Evolutionary conservation across 2,329 filamentous ascomycete species (phyloP).

Genomic region (Apiospora koreana): DNA sequence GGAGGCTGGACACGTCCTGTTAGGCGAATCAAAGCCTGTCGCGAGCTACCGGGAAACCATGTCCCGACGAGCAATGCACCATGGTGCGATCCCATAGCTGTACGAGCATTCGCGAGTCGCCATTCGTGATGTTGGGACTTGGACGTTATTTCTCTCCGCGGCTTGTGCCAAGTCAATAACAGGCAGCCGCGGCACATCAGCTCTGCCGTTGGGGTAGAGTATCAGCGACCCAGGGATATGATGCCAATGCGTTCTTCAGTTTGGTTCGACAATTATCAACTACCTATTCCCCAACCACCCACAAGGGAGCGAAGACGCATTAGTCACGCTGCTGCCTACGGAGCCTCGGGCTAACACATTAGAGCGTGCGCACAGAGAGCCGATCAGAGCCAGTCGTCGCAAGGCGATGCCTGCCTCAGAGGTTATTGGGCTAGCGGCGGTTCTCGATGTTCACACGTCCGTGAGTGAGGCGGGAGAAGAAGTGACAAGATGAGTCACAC

Average conservation of each 20-base stretch:
- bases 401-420: neutral
- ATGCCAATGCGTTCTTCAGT: neutral
- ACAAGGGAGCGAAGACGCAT: neutral
- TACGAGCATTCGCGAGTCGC: neutral
- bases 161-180: neutral
- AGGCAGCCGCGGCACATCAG: no score
- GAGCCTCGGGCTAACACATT: neutral
- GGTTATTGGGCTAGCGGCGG: neutral
- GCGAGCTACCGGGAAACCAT: neutral
- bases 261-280: neutral
- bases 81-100: neutral
- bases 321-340: constrained; percentile 1
- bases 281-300: neutral
- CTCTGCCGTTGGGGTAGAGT: neutral
- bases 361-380: neutral
- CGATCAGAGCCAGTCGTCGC: neutral
- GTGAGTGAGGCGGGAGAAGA: neutral
- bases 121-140: neutral
- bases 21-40: neutral
- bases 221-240: neutral
- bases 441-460: neutral
- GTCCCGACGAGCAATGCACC: neutral
- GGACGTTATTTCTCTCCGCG: neutral
- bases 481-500: neutral
- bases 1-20: neutral